These are phyloP conservation scores for Syncephalastrum contaminatum DNA, from an alignment of 371 early-diverging fungal species.

Conservation along the genomic window DNA sequence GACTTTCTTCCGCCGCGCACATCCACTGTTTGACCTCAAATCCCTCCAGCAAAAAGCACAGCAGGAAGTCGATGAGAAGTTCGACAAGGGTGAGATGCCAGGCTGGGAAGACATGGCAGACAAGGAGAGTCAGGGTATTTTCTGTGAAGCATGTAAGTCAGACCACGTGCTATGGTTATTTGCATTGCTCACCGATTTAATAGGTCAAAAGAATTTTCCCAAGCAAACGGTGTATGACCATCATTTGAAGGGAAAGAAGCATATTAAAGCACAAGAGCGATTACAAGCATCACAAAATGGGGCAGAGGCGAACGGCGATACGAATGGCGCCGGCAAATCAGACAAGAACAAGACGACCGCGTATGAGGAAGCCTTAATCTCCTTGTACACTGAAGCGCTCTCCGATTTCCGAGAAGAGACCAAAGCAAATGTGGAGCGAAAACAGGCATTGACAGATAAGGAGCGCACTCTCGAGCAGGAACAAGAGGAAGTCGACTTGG, in stretches of 20 bases:
- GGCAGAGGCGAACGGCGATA: conserved; percentile 15
- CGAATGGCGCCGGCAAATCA: conserved; percentile 41
- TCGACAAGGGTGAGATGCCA: conserved; percentile 55
- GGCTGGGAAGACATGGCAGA: conserved; percentile 64
- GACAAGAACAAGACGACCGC: conserved; percentile 61
- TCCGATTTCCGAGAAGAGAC: conserved; percentile 74
- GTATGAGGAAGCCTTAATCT: conserved; percentile 63
- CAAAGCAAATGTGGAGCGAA: conserved; percentile 85
- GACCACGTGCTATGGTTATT: too few species aligned
- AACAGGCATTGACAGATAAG: conserved; percentile 90
- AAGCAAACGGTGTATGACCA: conserved; percentile 84
- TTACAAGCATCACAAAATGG: conserved; percentile 34
- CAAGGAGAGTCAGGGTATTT: conserved; percentile 48
- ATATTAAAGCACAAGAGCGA: conserved; percentile 76
- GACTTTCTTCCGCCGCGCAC: conserved; percentile 71
- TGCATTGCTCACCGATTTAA: neutral
- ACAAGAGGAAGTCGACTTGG: conserved; percentile 73
- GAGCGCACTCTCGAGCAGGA: conserved; percentile 78
- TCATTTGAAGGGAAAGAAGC: conserved; percentile 90
- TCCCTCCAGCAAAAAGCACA: conserved; percentile 49
- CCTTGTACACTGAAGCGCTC: conserved; percentile 61
- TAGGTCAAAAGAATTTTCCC: conserved; percentile 77
- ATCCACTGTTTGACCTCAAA: conserved; percentile 76
- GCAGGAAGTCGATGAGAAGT: conserved; percentile 60
- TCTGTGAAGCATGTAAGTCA: conserved; percentile 77